Evolutionary conservation across 441 rosid genomes (phyloP).

Genomic region (Raphanus hybrid): DNA sequence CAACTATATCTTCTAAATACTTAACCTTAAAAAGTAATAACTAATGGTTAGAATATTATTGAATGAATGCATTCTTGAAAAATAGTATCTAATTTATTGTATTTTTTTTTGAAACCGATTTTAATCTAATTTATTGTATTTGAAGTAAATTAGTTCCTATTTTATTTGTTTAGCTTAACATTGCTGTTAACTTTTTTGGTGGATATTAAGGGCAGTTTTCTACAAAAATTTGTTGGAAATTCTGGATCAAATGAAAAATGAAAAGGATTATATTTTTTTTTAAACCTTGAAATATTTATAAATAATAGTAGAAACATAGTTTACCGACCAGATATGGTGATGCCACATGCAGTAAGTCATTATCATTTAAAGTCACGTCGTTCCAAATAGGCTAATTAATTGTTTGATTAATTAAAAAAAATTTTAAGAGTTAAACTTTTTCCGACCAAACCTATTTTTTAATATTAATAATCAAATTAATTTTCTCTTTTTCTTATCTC

Average conservation of each 20-base stretch:
- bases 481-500: not conserved
- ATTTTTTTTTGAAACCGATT: no score
- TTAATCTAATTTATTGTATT: no score
- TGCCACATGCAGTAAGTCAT: slow-evolving; percentile 45
- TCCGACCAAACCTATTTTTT: slow-evolving; percentile 33
- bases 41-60: no score
- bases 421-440: not conserved
- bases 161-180: not conserved
- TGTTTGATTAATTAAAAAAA: slow-evolving; percentile 2
- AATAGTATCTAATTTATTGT: no score
- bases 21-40: no score
- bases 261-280: not conserved
- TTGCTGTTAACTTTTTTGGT: not conserved
- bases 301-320: not conserved
- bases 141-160: no score
- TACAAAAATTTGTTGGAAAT: not conserved
- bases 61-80: no score
- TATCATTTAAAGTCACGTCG: slow-evolving; percentile 11
- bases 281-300: not conserved
- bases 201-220: not conserved
- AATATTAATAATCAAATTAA: not conserved
- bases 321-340: slow-evolving; percentile 33
- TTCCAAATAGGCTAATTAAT: not conserved
- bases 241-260: not conserved
- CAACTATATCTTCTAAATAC: no score